These are phyloP conservation scores for Corrigiola litoralis DNA, from an alignment of 179 eudicot genomes.

Conservation along the genomic window DNA sequence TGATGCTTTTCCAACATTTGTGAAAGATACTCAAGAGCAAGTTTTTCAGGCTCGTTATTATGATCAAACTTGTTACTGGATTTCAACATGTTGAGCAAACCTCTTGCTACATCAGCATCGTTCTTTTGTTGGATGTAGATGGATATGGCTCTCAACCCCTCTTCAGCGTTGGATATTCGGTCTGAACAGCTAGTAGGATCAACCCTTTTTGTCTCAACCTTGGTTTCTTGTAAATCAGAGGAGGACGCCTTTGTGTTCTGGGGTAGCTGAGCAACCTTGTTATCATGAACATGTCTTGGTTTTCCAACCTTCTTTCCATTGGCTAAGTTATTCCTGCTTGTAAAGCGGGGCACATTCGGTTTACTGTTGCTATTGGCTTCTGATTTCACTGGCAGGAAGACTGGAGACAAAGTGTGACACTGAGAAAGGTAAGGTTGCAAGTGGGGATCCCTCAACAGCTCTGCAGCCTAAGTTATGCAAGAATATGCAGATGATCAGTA, in stretches of 20 bases:
- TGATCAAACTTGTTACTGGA: constrained; percentile 15
- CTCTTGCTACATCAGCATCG: constrained; percentile 30
- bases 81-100: constrained; percentile 19
- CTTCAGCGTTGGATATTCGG: constrained; percentile 51
- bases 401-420: constrained; percentile 59
- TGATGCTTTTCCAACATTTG: constrained; percentile 27
- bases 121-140: constrained; percentile 33
- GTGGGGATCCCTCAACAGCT: constrained; percentile 75
- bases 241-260: constrained; percentile 32
- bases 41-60: constrained; percentile 22
- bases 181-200: constrained; percentile 79
- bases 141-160: constrained; percentile 37
- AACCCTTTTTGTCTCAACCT: constrained; percentile 76
- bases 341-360: constrained; percentile 19
- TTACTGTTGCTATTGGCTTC: constrained; percentile 31
- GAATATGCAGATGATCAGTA: not conserved
- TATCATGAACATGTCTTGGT: constrained; percentile 19
- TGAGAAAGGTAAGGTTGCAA: constrained; percentile 71
- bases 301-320: constrained; percentile 23
- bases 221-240: constrained; percentile 43
- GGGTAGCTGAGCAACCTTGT: constrained; percentile 20
- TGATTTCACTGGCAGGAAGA: constrained; percentile 69
- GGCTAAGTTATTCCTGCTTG: constrained; percentile 23
- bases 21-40: constrained; percentile 24
- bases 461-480: constrained; percentile 62